Evolutionary conservation across 208 protist species (phyloP).

Genomic region (Trypanosoma rangeli): DNA sequence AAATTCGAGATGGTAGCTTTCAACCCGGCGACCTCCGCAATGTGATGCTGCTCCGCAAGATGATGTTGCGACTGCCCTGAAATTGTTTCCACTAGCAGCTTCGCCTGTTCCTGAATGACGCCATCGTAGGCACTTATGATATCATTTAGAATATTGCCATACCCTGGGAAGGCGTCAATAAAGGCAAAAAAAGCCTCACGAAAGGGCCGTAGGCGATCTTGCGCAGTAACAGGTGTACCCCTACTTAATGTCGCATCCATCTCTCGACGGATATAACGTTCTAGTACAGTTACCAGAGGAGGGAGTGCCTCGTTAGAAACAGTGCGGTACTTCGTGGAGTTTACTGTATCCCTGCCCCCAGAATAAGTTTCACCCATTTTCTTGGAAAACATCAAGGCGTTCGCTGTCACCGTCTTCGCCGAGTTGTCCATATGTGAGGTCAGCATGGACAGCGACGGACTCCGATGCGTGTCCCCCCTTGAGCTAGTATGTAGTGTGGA

Average conservation of each 20-base stretch:
- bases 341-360: background rate
- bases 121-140: slow-evolving; percentile 81
- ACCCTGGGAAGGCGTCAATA: slow-evolving; percentile 65
- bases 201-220: slow-evolving; percentile 66
- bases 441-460: background rate
- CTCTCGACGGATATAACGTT: slow-evolving; percentile 26
- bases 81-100: slow-evolving; percentile 58
- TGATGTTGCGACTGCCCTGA: slow-evolving; percentile 17
- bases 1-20: slow-evolving; percentile 39
- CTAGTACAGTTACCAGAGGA: slow-evolving; percentile 19
- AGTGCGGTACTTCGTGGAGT: slow-evolving; percentile 6
- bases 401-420: slow-evolving; percentile 1
- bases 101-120: slow-evolving; percentile 74
- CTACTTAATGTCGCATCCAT: slow-evolving; percentile 6
- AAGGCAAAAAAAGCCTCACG: slow-evolving; percentile 74
- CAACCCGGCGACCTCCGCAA: slow-evolving; percentile 31
- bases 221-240: slow-evolving; percentile 17
- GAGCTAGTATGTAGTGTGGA: background rate
- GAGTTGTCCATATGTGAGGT: background rate
- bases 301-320: slow-evolving; percentile 8
- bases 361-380: slow-evolving; percentile 14
- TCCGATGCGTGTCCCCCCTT: background rate
- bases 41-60: slow-evolving; percentile 24
- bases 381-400: slow-evolving; percentile 5
- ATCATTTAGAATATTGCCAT: slow-evolving; percentile 62